Base-by-base conservation (phyloP, 2,329 filamentous ascomycete genomes). In the Colletotrichum tamarilloi region DNA sequence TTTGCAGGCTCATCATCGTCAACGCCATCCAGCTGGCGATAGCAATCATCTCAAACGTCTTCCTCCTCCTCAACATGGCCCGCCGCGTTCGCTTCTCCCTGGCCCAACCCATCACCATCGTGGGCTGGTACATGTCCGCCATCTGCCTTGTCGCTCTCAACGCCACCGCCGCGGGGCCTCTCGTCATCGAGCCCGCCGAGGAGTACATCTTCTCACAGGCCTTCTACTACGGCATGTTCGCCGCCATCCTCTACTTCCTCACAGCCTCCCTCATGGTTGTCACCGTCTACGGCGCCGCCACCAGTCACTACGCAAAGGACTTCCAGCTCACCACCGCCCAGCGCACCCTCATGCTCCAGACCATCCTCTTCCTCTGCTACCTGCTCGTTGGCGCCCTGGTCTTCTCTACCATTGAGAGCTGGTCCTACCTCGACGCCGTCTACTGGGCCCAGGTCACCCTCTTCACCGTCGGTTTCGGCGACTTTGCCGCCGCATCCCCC, bases 281-380 rank as follows among this genome's bases (percentile, higher is more conserved):
- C 68, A 98, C 96, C 26, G 94, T 96, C 84, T 87, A 92, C 68
- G 95, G 95, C 9, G 95, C 95, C 59, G 89, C 90, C 19, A 78
- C 79, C 0, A 86, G 86, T 1, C 93, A 94, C 76, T 98, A 97
- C 77, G 88, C 88, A 7, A 92, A 94, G 76, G 92, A 95, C 78
- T 98, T 98, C 76, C 86, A 89, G 76, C 86, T 98, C 28, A 95
- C 93, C 0, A 90, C 92, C 66, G 93, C 92, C 74, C 95, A 98
- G 81, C 90, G 95, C 11, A 98, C 94, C 0, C 85, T 98, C 26
- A 98, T 98, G 86, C 84, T 98, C 32, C 95, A 98, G 82, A 97
- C 95, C 1, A 97, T 97, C 82, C 85, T 93, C 68, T 94, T 97
- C 79, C 92, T 97, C 64, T 83, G 94, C 60, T 98, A 97, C 86